A percentile compares a stretch with the other conserved stretches of the same genome.
phyloP scores from a whole-genome alignment of 345 rosid species.

The Hypericum perforatum region DNA sequence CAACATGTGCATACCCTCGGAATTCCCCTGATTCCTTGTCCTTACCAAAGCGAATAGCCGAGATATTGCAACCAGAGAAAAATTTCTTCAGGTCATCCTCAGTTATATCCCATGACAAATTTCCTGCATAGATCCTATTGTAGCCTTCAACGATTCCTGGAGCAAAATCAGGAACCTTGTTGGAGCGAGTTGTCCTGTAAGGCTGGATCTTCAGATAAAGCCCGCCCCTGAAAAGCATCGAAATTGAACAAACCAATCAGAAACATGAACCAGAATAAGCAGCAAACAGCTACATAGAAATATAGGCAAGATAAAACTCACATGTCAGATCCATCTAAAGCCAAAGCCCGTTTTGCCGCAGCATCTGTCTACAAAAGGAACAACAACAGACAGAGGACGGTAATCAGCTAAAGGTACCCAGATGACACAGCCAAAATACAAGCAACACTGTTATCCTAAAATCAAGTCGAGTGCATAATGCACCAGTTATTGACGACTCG shows the following conservation, averaged over 20 bases:
- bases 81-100: slow-evolving; percentile 60
- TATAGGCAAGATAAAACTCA: slow-evolving; percentile 28
- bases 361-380: slow-evolving; percentile 47
- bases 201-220: slow-evolving; percentile 74
- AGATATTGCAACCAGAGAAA: slow-evolving; percentile 63
- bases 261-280: neutral
- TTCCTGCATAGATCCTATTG: slow-evolving; percentile 77
- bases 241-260: slow-evolving; percentile 9
- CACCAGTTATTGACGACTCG: too few species aligned
- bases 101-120: slow-evolving; percentile 76
- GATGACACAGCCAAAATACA: too few species aligned
- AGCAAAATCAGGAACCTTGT: slow-evolving; percentile 36
- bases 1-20: slow-evolving; percentile 80
- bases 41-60: slow-evolving; percentile 61
- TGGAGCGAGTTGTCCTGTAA: slow-evolving; percentile 39
- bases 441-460: too few species aligned
- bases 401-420: too few species aligned
- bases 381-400: neutral
- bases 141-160: slow-evolving; percentile 71
- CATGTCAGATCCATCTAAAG: slow-evolving; percentile 75
- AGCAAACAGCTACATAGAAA: neutral
- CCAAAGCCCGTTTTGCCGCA: slow-evolving; percentile 69
- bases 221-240: slow-evolving; percentile 56
- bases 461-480: neutral
- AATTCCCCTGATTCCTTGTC: slow-evolving; percentile 81